A percentile compares a stretch with the other conserved stretches of the same genome.
These are phyloP conservation scores for Colletotrichum salicis DNA, from an alignment of 2,329 filamentous ascomycete genomes.

Conservation along the genomic window DNA sequence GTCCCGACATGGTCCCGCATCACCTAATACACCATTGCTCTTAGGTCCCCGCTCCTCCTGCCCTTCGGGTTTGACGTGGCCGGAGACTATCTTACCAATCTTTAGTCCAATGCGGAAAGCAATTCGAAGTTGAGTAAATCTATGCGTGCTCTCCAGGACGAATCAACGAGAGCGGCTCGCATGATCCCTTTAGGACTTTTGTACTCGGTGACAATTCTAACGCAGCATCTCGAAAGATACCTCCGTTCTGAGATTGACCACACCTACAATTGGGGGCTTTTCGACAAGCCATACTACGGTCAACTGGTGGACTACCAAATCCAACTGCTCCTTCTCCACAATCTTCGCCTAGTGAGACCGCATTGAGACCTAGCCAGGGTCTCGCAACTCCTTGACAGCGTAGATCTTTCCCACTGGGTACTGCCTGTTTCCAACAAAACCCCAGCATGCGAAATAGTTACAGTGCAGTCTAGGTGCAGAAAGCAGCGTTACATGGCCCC, in stretches of 20 bases:
- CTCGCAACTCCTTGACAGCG: background rate
- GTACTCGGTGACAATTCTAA: background rate
- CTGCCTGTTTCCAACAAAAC: background rate
- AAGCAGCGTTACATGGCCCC: background rate
- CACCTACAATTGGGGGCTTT: background rate
- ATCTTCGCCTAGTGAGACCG: background rate
- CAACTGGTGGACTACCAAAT: background rate
- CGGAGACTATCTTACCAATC: background rate
- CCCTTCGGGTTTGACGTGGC: background rate
- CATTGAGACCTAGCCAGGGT: background rate
- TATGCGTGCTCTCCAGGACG: background rate
- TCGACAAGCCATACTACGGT: background rate
- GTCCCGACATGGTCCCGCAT: background rate
- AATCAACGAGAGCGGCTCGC: background rate
- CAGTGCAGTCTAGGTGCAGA: background rate
- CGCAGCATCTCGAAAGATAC: background rate
- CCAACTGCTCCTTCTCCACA: background rate
- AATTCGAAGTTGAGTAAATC: background rate
- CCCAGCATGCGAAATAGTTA: background rate
- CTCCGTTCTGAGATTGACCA: background rate
- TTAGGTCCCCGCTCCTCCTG: background rate
- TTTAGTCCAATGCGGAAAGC: background rate
- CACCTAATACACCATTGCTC: too few relatives aligned
- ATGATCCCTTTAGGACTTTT: background rate
- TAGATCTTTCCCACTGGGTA: background rate